These are phyloP conservation scores for Xylaria palmicola DNA, from an alignment of 495 filamentous ascomycete species.

Conservation along the genomic window DNA sequence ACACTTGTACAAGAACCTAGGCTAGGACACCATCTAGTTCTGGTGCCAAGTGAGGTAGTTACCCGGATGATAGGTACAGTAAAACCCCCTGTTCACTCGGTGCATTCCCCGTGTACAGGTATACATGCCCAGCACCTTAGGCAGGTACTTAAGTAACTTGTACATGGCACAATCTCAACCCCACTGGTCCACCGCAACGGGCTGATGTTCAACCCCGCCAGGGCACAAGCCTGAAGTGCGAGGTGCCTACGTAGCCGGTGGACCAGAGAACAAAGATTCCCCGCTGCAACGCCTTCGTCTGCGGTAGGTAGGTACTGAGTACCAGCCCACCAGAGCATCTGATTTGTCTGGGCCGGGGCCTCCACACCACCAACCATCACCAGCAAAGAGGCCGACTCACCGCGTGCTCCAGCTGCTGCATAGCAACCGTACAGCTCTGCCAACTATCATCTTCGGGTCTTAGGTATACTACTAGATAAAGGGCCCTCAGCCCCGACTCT, in stretches of 20 bases:
- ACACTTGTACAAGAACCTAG: no score
- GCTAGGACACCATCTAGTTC: no score
- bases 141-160: not conserved
- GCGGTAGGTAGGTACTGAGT: not conserved
- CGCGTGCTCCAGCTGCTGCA: conserved; percentile 19
- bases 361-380: conserved; percentile 16
- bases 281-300: conserved; percentile 15
- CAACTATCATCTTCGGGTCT: conserved; percentile 13
- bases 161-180: conserved; percentile 4
- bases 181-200: not conserved
- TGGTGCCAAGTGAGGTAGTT: no score
- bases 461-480: conserved; percentile 18
- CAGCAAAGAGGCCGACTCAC: conserved; percentile 7
- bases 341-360: conserved; percentile 8
- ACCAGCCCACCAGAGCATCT: not conserved
- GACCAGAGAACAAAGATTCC: conserved; percentile 9
- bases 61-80: not conserved
- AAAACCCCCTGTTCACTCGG: not conserved
- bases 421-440: conserved; percentile 14
- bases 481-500: conserved; percentile 12
- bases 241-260: not conserved
- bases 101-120: not conserved
- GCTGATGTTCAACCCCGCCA: not conserved
- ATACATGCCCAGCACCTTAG: no score
- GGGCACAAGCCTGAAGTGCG: no score